Conservation (phyloP, 2,329 filamentous ascomycete genomes). For the Xylariaceae sp. region DNA sequence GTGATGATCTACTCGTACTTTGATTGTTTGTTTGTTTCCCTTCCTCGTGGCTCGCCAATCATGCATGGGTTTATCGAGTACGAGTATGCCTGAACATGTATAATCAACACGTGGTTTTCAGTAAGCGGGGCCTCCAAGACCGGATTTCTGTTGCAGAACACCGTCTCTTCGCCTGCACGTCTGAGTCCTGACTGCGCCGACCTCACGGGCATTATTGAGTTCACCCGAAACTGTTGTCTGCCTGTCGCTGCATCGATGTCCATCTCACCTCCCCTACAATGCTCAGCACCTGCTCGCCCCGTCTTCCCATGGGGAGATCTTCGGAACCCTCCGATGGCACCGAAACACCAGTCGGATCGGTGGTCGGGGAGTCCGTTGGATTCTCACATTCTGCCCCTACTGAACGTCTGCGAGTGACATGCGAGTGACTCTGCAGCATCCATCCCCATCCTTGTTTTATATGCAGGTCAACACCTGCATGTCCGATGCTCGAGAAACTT, state of each 20-base stretch:
- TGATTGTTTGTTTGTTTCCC: background rate
- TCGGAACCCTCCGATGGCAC: background rate
- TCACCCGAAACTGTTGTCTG: background rate
- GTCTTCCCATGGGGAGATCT: background rate
- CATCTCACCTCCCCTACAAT: background rate
- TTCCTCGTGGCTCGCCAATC: background rate
- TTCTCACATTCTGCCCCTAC: background rate
- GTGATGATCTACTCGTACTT: background rate
- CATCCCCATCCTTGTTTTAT: background rate
- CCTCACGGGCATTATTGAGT: background rate
- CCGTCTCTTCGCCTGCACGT: background rate
- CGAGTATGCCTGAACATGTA: background rate
- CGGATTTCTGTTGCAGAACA: background rate
- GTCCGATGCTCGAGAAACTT: background rate
- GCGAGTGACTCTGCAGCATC: background rate
- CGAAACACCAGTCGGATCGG: background rate
- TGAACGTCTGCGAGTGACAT: background rate
- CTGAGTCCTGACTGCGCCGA: background rate
- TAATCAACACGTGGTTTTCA: background rate
- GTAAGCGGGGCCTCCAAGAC: background rate
- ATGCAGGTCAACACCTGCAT: constrained; percentile 3
- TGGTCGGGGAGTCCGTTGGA: background rate
- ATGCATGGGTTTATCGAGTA: background rate
- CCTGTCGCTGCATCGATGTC: background rate
- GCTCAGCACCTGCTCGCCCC: background rate